Base-by-base conservation (phyloP, 2,329 filamentous ascomycete species). In the Exutisphaerella laricina region DNA sequence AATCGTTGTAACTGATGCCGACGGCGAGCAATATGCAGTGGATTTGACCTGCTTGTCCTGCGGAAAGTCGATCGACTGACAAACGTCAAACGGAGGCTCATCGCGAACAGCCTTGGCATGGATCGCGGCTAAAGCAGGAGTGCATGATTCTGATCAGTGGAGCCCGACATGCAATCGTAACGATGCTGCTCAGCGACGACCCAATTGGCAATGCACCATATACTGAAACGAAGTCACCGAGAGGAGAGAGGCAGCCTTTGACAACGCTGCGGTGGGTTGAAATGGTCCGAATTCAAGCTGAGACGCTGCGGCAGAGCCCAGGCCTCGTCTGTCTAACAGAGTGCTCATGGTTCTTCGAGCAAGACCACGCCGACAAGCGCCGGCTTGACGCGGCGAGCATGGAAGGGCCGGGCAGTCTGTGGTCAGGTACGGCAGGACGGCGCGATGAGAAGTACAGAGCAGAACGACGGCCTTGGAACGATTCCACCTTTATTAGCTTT, bases 1-100 rank as follows among this genome's bases (percentile, higher is more conserved):
- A 45, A 54, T 63, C 9, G 46, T 61, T 12, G 50, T 63, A 18
- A 57, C 53, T n/a, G 46, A 55, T 31, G 45, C 47, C 17, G 41
- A 50, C 12, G 55, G 49, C 13, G 47, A 55, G 38, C 41, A 43
- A 44, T 41, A 52, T 14, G 45, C 51, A 16, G 45, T 55, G 45
- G 40, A 51, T 13, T 45, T 63, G 25, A 36, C 46, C n/a, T 64
- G 61, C 40, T 43, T 64, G 17, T 45, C 56, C 18, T 62, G 60
- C 46, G 43, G 39, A 6, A 43, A 43, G 26, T 39, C 48, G 14
- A 46, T 62, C 35, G 46, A 53, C 34, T 53, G 45, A 53, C 5
- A 4, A 23, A n/a, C n/a, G n/a, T n/a, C n/a, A n/a, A n/a, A n/a
- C n/a, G n/a, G n/a, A n/a, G n/a, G n/a, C n/a, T n/a, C n/a, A n/a